Conservation (phyloP, 2,329 filamentous ascomycete species). For the Neofusicoccum ribis region DNA sequence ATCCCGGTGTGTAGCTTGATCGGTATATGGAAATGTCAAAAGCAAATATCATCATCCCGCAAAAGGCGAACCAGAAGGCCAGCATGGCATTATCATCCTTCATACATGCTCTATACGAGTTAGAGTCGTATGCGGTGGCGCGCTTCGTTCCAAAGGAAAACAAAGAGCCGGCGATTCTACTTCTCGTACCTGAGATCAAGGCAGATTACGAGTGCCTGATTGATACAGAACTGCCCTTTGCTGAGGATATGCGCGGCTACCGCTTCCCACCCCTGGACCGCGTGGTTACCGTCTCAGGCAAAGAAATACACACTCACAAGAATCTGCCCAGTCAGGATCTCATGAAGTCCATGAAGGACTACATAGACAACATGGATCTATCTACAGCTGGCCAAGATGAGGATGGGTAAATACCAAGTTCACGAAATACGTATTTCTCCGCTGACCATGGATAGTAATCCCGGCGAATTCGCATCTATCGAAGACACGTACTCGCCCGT, state of each 20-base stretch:
- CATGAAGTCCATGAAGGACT: slow-evolving; percentile 80
- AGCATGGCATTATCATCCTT: slow-evolving; percentile 84
- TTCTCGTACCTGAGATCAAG: slow-evolving; percentile 80
- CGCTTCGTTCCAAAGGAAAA: slow-evolving; percentile 82
- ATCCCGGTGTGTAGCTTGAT: slow-evolving; percentile 60
- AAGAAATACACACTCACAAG: slow-evolving; percentile 76
- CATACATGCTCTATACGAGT: slow-evolving; percentile 81
- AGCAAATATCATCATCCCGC: slow-evolving; percentile 73
- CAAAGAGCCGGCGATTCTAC: slow-evolving; percentile 72
- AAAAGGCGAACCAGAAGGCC: slow-evolving; percentile 77
- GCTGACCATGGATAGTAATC: slow-evolving; percentile 41
- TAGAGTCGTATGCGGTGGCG: slow-evolving; percentile 83
- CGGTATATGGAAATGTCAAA: slow-evolving; percentile 84
- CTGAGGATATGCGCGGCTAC: slow-evolving; percentile 88
- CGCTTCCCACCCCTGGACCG: slow-evolving; percentile 87
- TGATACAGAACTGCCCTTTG: slow-evolving; percentile 87
- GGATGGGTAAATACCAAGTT: slow-evolving; percentile 50
- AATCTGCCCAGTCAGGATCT: slow-evolving; percentile 77
- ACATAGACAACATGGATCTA: slow-evolving; percentile 91
- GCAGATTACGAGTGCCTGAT: slow-evolving; percentile 80
- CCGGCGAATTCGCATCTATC: slow-evolving; percentile 65
- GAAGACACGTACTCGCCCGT: slow-evolving; percentile 82
- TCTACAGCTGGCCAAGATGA: slow-evolving; percentile 70
- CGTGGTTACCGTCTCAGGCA: slow-evolving; percentile 83
- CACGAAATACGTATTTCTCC: background rate